A percentile compares a stretch with the other conserved stretches of the same genome.
Conservation (phyloP, 2,329 filamentous ascomycete species). For the Didymella exigua region DNA sequence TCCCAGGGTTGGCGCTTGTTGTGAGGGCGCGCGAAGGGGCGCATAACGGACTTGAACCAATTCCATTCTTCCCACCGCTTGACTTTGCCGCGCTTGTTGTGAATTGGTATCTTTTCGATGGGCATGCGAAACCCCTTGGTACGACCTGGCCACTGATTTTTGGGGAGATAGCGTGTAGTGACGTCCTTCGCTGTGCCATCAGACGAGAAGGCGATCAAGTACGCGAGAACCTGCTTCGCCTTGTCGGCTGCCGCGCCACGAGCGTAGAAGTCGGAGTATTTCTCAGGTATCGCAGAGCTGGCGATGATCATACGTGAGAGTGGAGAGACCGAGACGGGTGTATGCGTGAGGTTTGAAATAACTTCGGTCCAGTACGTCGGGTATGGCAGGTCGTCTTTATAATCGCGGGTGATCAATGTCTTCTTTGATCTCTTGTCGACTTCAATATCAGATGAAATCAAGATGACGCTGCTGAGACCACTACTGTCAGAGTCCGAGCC, state of each 20-base stretch:
- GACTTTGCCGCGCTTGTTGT: constrained; percentile 77
- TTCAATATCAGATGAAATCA: constrained; percentile 55
- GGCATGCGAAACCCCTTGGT: constrained; percentile 85
- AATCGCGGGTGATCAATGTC: constrained; percentile 54
- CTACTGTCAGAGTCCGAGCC: constrained; percentile 57
- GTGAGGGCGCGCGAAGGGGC: constrained; percentile 66
- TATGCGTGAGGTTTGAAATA: constrained; percentile 79
- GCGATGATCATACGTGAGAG: constrained; percentile 53
- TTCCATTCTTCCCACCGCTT: constrained; percentile 78
- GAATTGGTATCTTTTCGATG: constrained; percentile 78
- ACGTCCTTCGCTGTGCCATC: constrained; percentile 95
- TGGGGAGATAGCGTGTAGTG: constrained; percentile 86
- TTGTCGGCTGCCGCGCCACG: constrained; percentile 83
- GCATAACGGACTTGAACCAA: constrained; percentile 86
- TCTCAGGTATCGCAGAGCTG: constrained; percentile 71
- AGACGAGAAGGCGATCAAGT: constrained; percentile 79
- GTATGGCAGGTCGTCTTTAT: constrained; percentile 78
- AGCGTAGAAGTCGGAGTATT: constrained; percentile 78
- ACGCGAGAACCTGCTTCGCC: constrained; percentile 86
- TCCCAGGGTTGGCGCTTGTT: constrained; percentile 70
- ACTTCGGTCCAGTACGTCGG: constrained; percentile 95
- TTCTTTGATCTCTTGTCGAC: constrained; percentile 58
- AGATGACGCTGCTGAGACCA: constrained; percentile 50
- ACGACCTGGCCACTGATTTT: constrained; percentile 80
- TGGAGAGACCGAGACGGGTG: constrained; percentile 79